Conservation (phyloP, 768 basidiomycete genomes). For the Kwoniella sp. region DNA sequence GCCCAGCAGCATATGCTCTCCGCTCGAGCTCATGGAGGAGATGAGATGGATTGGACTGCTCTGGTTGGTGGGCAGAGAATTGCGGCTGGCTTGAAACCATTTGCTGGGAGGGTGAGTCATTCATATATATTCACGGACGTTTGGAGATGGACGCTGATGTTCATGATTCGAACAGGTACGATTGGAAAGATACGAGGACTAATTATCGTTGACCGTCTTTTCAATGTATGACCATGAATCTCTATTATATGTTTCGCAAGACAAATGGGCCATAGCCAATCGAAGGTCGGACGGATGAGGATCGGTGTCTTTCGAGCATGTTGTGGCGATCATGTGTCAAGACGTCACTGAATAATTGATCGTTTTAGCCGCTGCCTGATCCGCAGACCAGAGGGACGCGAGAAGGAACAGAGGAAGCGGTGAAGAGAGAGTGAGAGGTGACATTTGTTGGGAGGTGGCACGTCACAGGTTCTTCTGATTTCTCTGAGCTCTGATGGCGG, state of each 20-base stretch:
- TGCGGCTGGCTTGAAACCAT: slow-evolving; percentile 64
- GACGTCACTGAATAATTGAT: too few species aligned
- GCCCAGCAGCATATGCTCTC: slow-evolving; percentile 79
- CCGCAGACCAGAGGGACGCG: too few species aligned
- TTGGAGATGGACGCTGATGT: background rate
- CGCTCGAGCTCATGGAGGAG: slow-evolving; percentile 71
- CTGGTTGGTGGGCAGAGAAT: slow-evolving; percentile 76
- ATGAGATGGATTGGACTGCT: slow-evolving; percentile 78
- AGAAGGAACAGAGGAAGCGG: too few species aligned
- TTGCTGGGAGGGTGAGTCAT: slow-evolving; percentile 49
- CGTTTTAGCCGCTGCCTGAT: too few species aligned
- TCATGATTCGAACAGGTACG: background rate
- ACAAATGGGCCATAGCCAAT: too few species aligned
- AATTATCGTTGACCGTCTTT: background rate
- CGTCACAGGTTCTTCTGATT: too few species aligned
- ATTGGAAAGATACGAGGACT: slow-evolving; percentile 35
- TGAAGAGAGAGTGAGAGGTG: too few species aligned
- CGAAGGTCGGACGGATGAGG: too few species aligned
- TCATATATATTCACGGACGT: background rate
- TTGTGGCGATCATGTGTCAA: too few species aligned
- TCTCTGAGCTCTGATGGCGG: background rate
- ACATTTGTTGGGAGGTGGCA: too few species aligned
- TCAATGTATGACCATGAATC: background rate
- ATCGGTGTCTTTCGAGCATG: too few species aligned
- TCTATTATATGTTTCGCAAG: too few species aligned